Evolutionary conservation across 306 rosid species (phyloP), one percentile per base, ranked within the genome.

Genomic region (Psophocarpus tetragonolobus): DNA sequence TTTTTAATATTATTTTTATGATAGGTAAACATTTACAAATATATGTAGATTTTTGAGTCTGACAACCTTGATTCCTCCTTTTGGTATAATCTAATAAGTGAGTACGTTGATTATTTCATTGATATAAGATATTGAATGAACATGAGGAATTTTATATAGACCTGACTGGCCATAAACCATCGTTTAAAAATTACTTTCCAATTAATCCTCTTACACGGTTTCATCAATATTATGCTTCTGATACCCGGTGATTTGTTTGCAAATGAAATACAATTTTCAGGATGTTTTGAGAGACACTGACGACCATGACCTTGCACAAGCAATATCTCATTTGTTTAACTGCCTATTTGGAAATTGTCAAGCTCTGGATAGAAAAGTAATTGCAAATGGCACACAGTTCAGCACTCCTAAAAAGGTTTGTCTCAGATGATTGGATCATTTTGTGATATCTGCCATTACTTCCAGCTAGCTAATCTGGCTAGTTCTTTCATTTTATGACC

Each of bases 301-400:
- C 45, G 93, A 93, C 83, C 96, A 91, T 84, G 97, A 93, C 77
- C 77, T 89, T 70, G 97, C 94, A 44, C 85, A 85, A 0, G 88
- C 93, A 51, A 64, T 91, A 32, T 74, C 90, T 57, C 97, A 91
- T 84, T 89, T 89, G 82, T 84, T 93, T 76, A 93, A 91, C 84
- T 91, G 96, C 77, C 63, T 91, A 36, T 93, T 93, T 32, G 97
- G 97, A 88, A 93, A 71, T 70, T 87, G 84, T 80, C 91, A 87
- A 76, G 91, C 85, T 68, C 66, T 58, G 71, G 87, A 60, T 56
- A 76, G 85, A 27, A 91, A 89, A 78, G 71, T 41, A 48, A 30
- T 78, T 81, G 77, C 84, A 6, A 84, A 48, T 77, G 84, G 64
- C 80, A 9, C 53, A 18, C 91, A 76, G 62, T 80, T 87, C 73